Base-by-base conservation (phyloP, 441 rosid species). In the Brassica hybrid region DNA sequence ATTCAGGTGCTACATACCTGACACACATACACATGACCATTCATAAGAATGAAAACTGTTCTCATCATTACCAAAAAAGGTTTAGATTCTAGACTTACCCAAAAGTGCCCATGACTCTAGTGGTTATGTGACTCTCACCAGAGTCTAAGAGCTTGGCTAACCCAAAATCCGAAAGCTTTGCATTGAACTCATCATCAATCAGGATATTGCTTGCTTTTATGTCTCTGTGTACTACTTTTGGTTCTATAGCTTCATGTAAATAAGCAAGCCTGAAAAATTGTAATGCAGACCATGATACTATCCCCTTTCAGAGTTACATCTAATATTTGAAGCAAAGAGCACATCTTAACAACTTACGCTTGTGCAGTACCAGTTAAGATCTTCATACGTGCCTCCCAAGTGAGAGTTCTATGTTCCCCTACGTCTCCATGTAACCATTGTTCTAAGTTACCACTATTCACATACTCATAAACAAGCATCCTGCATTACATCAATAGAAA, bases 1-100 rank as follows among this genome's bases (percentile, higher is more conserved):
- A 96, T 83, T 96, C 98, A 0, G 99, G 98, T 64, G 99, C 98
- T 77, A 96, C 97, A 76, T 96, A 96, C 65, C 99, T 94, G 87
- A 65, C 2, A 23, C 60, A 27, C 27, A 61, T 50, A 75, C 9
- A 21, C 64, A 60, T 84, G 13, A 54, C 34, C 70, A 60, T 70
- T 36, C 18, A 38, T 79, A 67, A 81, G 63, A 74, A 32, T 3
- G 43, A 62, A 62, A 0, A 62, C 43, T 30, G 0, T 14, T n/a
- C 41, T 3, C 11, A 21, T 45, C 38, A 71, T 59, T 1, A 5
- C 59, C 8, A n/a, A 65, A 23, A 71, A 30, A 70, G 5, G 41
- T 50, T n/a, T n/a, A 75, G 25, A 62, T 11, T 4, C 17, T 30
- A 76, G 17, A 36, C 82, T 78, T 87, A 87, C 94, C 97, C 97